Evolutionary conservation across 768 basidiomycete species (phyloP), one percentile per base, ranked within the genome.

Genomic region (Lyophyllum decastes): DNA sequence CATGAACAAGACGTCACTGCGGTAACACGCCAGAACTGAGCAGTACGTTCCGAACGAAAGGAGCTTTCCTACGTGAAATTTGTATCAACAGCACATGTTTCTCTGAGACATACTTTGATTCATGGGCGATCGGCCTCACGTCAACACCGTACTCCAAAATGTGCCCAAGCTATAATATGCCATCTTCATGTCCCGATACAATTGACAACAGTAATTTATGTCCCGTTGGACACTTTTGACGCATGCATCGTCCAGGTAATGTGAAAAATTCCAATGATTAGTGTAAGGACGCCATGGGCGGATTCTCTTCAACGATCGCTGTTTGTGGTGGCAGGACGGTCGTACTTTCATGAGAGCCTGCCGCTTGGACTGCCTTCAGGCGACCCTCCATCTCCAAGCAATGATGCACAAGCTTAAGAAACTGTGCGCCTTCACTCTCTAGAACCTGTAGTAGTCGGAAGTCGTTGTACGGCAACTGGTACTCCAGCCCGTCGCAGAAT

Each of bases 381-480:
- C 74, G 66, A 17, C 76, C 77, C 62, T 81, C 80, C 46, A 70
- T 72, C 60, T 68, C 65, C 47, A 80, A 61, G 63, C 78, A 80
- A 17, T 72, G 73, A 49, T 72, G 67, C 22, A 78, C 73, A 6
- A 79, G 64, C 46, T 61, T 64, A 12, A 80, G 62, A 58, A 81
- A 81, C 21, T 70, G 65, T 8, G 64, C 72, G 1, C 77, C 80
- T 51, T 78, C 75, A 12, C 66, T 64, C 59, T 80, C 80, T 10
- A 82, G 68, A 25, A 72, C 71, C 33, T 75, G 70, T 52, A 81
- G 61, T 72, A 81, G 75, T 19, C 73, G 72, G 51, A 66, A 66
- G 64, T 82, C 80, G 44, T 77, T 74, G 55, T 79, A 79, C 54
- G 77, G 78, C 19, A 80, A 63, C 55, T 82, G 76, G 44, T 75